phyloP scores from a whole-genome alignment of 345 rosid species.

The Salix viminalis region DNA sequence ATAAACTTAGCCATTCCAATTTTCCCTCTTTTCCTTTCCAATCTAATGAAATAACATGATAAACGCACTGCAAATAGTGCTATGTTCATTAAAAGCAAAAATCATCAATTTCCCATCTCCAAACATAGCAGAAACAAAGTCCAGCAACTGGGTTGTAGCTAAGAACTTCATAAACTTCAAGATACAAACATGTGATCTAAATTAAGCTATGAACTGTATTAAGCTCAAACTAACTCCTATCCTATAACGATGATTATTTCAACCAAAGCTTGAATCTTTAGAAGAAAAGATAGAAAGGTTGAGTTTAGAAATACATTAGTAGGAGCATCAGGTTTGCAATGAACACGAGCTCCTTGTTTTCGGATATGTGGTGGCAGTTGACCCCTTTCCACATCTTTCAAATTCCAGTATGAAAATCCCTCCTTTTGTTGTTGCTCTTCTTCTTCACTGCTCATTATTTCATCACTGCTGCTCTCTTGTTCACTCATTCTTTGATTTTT shows the following conservation, averaged over 20 bases:
- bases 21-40: background rate
- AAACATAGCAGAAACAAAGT: too few relatives aligned
- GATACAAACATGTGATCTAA: too few relatives aligned
- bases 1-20: background rate
- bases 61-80: background rate
- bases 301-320: slow-evolving; percentile 38
- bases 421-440: background rate
- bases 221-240: too few relatives aligned
- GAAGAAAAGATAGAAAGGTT: background rate
- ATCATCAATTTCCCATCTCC: too few relatives aligned
- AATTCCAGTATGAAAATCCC: slow-evolving; percentile 39
- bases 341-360: slow-evolving; percentile 61
- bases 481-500: slow-evolving; percentile 10
- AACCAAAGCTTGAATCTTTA: too few relatives aligned
- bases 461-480: background rate
- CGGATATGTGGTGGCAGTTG: slow-evolving; percentile 73
- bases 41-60: background rate
- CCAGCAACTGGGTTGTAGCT: too few relatives aligned
- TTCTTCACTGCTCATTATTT: background rate
- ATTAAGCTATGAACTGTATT: too few relatives aligned
- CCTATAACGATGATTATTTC: too few relatives aligned
- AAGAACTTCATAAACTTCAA: too few relatives aligned
- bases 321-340: slow-evolving; percentile 70
- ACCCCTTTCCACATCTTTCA: slow-evolving; percentile 63
- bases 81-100: background rate